Evolutionary conservation across 768 basidiomycete genomes (phyloP).

Genomic region (Calocybe cyanea): DNA sequence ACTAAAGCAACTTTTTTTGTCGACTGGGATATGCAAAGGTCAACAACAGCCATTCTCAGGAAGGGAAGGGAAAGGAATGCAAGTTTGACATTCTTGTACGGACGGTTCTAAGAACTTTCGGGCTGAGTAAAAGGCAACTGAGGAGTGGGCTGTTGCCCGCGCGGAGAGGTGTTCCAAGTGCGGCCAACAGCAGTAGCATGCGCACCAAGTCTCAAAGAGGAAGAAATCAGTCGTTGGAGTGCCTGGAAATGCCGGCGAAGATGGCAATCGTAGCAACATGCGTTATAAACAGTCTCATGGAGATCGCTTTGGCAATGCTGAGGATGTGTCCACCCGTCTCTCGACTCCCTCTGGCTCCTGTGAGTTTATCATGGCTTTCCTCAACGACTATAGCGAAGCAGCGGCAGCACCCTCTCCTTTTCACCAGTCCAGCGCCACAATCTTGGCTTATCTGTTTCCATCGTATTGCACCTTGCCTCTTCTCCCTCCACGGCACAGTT

Average conservation of each 20-base stretch:
- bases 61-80: constrained; percentile 33
- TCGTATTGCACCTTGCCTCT: constrained; percentile 41
- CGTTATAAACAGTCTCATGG: no score
- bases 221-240: background rate
- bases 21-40: constrained; percentile 34
- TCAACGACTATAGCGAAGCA: constrained; percentile 29
- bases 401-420: constrained; percentile 18
- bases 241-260: background rate
- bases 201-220: background rate
- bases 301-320: background rate
- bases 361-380: constrained; percentile 69
- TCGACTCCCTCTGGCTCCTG: constrained; percentile 46
- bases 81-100: constrained; percentile 31
- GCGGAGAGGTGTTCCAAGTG: constrained; percentile 24
- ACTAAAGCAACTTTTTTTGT: constrained; percentile 70
- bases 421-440: constrained; percentile 9
- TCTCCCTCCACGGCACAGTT: constrained; percentile 56
- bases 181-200: constrained; percentile 4
- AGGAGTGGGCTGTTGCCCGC: constrained; percentile 34
- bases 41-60: constrained; percentile 16
- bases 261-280: no score
- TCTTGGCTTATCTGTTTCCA: constrained; percentile 22
- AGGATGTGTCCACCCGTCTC: no score
- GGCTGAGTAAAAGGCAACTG: constrained; percentile 31
- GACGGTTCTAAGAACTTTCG: constrained; percentile 26